phyloP scores from a whole-genome alignment of 805 yeast species.

The Wickerhamiella qilinensis region DNA sequence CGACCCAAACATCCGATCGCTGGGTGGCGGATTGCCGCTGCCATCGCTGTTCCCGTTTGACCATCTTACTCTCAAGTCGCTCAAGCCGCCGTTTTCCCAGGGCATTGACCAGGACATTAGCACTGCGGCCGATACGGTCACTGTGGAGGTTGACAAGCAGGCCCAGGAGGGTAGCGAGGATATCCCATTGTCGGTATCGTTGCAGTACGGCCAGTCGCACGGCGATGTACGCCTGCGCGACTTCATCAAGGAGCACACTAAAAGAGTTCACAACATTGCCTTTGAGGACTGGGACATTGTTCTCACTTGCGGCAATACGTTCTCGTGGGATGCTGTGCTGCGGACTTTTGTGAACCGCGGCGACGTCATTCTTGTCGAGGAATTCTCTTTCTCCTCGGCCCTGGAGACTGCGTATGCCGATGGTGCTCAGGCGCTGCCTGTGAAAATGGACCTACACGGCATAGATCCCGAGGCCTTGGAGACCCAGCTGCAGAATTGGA shows the following conservation, averaged over 20 bases:
- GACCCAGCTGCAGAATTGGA: slow-evolving; percentile 50
- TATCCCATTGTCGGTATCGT: slow-evolving; percentile 64
- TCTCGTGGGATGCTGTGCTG: slow-evolving; percentile 68
- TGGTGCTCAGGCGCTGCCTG: slow-evolving; percentile 53
- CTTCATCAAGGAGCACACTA: slow-evolving; percentile 58
- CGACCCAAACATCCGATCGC: slow-evolving; percentile 63
- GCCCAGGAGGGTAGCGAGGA: slow-evolving; percentile 23
- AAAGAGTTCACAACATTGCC: slow-evolving; percentile 28
- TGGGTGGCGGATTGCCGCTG: slow-evolving; percentile 93
- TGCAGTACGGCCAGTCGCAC: slow-evolving; percentile 79
- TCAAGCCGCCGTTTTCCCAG: slow-evolving; percentile 56
- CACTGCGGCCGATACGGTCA: slow-evolving; percentile 14
- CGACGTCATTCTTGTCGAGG: slow-evolving; percentile 73
- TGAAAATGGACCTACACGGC: slow-evolving; percentile 66
- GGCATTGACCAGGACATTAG: slow-evolving; percentile 34
- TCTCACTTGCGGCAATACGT: slow-evolving; percentile 74
- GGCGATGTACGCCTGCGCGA: slow-evolving; percentile 60
- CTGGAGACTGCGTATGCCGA: slow-evolving; percentile 64
- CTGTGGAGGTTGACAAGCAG: slow-evolving; percentile 25
- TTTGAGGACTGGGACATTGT: slow-evolving; percentile 61
- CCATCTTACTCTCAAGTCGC: slow-evolving; percentile 43
- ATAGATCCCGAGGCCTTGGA: slow-evolving; percentile 58
- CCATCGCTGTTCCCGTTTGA: slow-evolving; percentile 89
- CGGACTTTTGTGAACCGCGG: slow-evolving; percentile 65
- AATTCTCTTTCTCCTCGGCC: slow-evolving; percentile 69